Percentiles rank a stretch among this genome's conserved stretches.
Conservation (phyloP, 2,329 filamentous ascomycete genomes). For the Epichloe sp. region DNA sequence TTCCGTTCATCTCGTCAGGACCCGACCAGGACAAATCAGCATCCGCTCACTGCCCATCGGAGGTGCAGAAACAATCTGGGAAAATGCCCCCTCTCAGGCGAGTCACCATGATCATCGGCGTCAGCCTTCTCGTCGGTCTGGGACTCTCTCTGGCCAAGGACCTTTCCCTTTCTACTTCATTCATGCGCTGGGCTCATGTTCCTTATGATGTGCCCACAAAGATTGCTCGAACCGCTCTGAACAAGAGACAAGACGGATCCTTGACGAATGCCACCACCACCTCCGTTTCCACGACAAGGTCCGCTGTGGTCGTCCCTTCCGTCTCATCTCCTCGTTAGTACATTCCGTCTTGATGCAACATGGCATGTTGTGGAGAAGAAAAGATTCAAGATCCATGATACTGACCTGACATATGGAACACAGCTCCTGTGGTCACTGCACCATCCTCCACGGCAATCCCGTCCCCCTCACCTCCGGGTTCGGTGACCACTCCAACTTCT, state of each 20-base stretch:
- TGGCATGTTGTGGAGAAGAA: no score
- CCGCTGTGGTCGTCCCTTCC: not conserved
- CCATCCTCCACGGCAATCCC: not conserved
- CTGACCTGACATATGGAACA: not conserved
- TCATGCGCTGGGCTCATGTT: constrained; percentile 1
- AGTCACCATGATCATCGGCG: constrained; percentile 9
- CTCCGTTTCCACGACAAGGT: not conserved
- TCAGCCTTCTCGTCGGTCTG: constrained; percentile 16
- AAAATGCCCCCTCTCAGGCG: constrained; percentile 10
- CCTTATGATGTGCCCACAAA: not conserved
- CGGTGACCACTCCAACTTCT: not conserved
- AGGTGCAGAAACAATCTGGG: not conserved
- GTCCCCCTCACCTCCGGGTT: not conserved
- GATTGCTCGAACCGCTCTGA: constrained; percentile 1
- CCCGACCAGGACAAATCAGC: not conserved
- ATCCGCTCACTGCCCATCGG: not conserved
- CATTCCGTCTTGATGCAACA: not conserved
- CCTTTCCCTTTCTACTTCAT: not conserved
- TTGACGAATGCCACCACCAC: constrained; percentile 2
- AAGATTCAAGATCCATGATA: not conserved
- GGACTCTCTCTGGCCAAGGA: constrained; percentile 9
- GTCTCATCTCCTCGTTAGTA: not conserved
- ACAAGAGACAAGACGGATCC: constrained; percentile 3
- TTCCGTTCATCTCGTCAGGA: constrained; percentile 3
- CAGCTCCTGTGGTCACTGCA: not conserved